Evolutionary conservation across 1,284 basidiomycete genomes (phyloP), one percentile per base, ranked within the genome.

Genomic region (Cronartium ribicola): DNA sequence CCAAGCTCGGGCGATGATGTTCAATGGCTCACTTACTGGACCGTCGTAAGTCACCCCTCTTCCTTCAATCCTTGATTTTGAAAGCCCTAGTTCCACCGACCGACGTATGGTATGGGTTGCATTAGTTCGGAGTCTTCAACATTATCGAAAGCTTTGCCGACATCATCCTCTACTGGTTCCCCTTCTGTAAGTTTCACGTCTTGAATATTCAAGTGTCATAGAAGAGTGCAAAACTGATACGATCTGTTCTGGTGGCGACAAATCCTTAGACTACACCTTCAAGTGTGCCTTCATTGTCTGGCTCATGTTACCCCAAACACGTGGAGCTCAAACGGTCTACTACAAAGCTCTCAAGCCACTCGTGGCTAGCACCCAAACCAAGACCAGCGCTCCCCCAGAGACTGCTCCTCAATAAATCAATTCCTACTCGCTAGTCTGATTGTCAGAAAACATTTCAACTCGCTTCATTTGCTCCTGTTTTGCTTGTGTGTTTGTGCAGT

Each of bases 81-180:
- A 22, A n/a, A 40, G 5, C 20, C 14, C 43, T 14, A 14, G 40
- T 48, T n/a, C 48, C 7, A 11, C 29, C 37, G 41, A 22, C 55
- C 29, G 20, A 14, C 14, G 8, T n/a, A 61, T 70, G 5, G 37
- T 61, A 39, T 29, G n/a, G 39, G n/a, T 43, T 36, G 4, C 3
- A 91, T 84, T 92, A 91, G 91, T 92, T 92, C 79, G 90, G 89
- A 65, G 88, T 88, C 83, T 90, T 93, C 86, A 92, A 88, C 83
- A 90, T 92, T 83, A 78, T 89, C 73, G 91, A 92, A 83, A 88
- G 86, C 80, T 85, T 92, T 78, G 88, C 89, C 75, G 86, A 88
- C 72, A 71, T 88, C 75, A 85, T 92, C 66, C 70, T 72, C 2
- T 72, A 66, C 51, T 72, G 70, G 70, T 72, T 72, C 55, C 70